These are phyloP conservation scores for Spongospora subterranea DNA, from an alignment of 208 protist species.

Conservation along the genomic window DNA sequence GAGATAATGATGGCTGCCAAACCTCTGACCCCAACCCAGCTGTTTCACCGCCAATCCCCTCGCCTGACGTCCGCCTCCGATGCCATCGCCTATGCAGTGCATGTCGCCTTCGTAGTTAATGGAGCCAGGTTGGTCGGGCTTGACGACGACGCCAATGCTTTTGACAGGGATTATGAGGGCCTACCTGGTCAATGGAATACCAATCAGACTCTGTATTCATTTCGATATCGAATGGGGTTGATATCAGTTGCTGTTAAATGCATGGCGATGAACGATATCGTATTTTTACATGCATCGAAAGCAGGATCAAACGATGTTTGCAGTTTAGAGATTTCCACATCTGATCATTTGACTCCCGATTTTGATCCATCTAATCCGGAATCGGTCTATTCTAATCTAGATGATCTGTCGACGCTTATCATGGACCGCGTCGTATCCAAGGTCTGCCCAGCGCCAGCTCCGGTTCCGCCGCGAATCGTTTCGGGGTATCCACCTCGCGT, in stretches of 20 bases:
- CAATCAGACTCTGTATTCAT: background rate
- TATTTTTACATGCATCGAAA: background rate
- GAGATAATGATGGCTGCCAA: no score
- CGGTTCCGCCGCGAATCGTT: background rate
- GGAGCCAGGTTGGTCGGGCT: slow-evolving; percentile 12
- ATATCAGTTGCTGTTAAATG: background rate
- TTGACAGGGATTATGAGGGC: background rate
- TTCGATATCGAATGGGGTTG: background rate
- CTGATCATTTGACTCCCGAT: slow-evolving; percentile 3
- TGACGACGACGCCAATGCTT: background rate
- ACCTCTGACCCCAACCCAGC: background rate
- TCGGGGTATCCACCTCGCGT: no score
- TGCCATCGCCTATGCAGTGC: slow-evolving; percentile 36
- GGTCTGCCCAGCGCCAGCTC: background rate
- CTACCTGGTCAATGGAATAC: slow-evolving; percentile 26
- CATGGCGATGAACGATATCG: background rate
- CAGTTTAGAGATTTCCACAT: background rate
- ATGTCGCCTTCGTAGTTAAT: slow-evolving; percentile 6
- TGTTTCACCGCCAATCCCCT: background rate
- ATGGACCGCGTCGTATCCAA: background rate
- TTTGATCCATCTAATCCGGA: background rate
- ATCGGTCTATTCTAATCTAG: background rate
- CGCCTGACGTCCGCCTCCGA: background rate
- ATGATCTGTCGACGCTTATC: background rate
- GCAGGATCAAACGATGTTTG: background rate